Evolutionary conservation across 148 eudicot species (phyloP).

Genomic region (Rheum nobile): DNA sequence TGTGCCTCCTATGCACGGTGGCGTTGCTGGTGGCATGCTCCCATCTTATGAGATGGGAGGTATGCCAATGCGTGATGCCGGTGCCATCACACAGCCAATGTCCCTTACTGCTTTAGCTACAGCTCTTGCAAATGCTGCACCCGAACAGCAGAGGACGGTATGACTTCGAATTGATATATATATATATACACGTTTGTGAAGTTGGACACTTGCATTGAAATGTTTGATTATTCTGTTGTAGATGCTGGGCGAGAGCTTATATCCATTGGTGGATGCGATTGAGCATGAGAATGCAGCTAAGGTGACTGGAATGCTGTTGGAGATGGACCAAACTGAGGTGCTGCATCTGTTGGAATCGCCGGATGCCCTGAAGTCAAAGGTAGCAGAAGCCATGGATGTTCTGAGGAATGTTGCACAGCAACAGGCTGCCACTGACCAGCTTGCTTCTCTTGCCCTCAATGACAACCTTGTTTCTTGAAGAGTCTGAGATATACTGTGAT

Average conservation of each 20-base stretch:
- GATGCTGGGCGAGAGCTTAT: constrained; percentile 81
- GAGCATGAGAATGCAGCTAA: constrained; percentile 86
- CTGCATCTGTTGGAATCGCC: constrained; percentile 78
- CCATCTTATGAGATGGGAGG: constrained; percentile 69
- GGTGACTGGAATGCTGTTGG: constrained; percentile 85
- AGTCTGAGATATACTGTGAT: not conserved
- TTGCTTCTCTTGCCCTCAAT: constrained; percentile 52
- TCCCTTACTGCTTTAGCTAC: constrained; percentile 71
- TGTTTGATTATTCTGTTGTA: constrained; percentile 15
- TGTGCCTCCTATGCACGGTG: constrained; percentile 31
- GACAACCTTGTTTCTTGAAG: constrained; percentile 45
- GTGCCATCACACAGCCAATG: constrained; percentile 47
- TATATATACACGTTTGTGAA: no score
- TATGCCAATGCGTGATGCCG: constrained; percentile 60
- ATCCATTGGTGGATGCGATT: constrained; percentile 75
- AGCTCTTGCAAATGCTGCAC: constrained; percentile 74
- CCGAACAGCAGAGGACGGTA: constrained; percentile 90
- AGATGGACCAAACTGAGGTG: constrained; percentile 89
- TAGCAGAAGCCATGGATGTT: constrained; percentile 82
- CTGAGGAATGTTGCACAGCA: constrained; percentile 60
- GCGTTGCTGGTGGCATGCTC: constrained; percentile 53
- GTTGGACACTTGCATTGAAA: no score
- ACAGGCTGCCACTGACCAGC: constrained; percentile 52
- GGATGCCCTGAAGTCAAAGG: constrained; percentile 77
- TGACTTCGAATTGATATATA: no score